phyloP scores from a whole-genome alignment of 805 yeast genomes.

The Yamadazyma ubonensis region DNA sequence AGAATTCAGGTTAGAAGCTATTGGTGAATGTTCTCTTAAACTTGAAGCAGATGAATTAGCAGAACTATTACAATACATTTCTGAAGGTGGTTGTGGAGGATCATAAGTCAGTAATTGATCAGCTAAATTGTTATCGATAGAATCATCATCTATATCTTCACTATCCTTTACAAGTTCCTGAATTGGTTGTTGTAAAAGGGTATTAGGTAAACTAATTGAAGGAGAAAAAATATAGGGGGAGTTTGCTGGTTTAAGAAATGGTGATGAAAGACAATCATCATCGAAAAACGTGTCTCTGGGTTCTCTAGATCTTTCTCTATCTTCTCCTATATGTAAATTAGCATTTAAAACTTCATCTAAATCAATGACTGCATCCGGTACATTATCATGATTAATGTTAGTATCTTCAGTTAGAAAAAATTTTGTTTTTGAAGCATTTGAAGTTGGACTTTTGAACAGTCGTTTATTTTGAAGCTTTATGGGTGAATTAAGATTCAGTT shows the following conservation, averaged over 20 bases:
- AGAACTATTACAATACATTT: constrained; percentile 26
- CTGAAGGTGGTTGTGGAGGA: constrained; percentile 24
- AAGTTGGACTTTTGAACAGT: constrained; percentile 11
- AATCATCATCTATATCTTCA: constrained; percentile 21
- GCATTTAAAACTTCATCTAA: constrained; percentile 38
- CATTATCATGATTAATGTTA: constrained; percentile 23
- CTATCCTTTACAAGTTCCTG: constrained; percentile 23
- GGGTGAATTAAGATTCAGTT: constrained; percentile 31
- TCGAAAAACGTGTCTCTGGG: constrained; percentile 20
- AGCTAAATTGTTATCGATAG: constrained; percentile 17
- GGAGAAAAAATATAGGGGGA: constrained; percentile 17
- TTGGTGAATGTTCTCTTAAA: constrained; percentile 17
- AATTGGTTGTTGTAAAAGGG: constrained; percentile 30
- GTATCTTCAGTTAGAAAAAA: constrained; percentile 33
- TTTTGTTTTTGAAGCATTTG: constrained; percentile 21
- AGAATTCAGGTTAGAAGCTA: constrained; percentile 8
- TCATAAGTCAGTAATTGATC: constrained; percentile 11
- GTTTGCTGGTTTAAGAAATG: constrained; percentile 22
- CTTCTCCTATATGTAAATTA: constrained; percentile 26
- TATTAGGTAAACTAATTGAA: constrained; percentile 17
- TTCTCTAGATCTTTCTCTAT: constrained; percentile 14
- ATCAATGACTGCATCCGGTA: constrained; percentile 42
- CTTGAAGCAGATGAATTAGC: constrained; percentile 37
- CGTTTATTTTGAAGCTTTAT: constrained; percentile 26
- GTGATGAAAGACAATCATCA: constrained; percentile 32